Evolutionary conservation across 2,329 filamentous ascomycete species (phyloP).

Genomic region (Aureobasidium sp.): DNA sequence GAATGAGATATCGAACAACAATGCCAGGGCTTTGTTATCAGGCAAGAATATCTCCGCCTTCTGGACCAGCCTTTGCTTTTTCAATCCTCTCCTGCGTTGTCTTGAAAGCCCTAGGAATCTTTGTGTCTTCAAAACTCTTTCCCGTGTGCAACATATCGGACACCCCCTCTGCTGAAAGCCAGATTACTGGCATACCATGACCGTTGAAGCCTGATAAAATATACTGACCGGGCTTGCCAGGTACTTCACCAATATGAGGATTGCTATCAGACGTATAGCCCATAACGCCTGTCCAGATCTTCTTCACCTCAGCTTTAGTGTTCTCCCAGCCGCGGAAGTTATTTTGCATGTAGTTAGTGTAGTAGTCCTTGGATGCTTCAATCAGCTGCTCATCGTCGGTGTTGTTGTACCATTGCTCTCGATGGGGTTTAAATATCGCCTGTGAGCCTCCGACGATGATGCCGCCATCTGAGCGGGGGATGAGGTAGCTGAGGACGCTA

Average conservation of each 20-base stretch:
- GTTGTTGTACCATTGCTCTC: constrained; percentile 40
- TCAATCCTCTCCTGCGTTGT: constrained; percentile 20
- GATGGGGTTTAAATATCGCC: constrained; percentile 29
- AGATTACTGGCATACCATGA: constrained; percentile 46
- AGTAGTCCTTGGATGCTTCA: constrained; percentile 38
- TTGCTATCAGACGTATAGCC: constrained; percentile 21
- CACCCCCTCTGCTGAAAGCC: constrained; percentile 36
- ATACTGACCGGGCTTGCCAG: constrained; percentile 34
- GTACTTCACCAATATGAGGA: constrained; percentile 42
- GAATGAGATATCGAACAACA: background rate
- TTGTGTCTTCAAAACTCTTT: constrained; percentile 17
- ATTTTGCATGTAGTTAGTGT: constrained; percentile 43
- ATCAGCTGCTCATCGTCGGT: constrained; percentile 42
- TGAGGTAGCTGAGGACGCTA: constrained; percentile 33
- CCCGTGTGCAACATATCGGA: constrained; percentile 33
- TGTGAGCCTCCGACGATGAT: constrained; percentile 41
- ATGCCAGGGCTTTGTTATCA: background rate
- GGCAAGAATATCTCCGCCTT: constrained; percentile 20
- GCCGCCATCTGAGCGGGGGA: constrained; percentile 40
- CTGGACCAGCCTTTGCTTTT: constrained; percentile 17
- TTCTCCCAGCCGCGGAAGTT: constrained; percentile 46
- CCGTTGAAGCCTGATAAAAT: constrained; percentile 47
- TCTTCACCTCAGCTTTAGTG: constrained; percentile 31
- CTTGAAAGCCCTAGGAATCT: constrained; percentile 18
- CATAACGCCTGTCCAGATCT: constrained; percentile 38